Percentiles rank a stretch among this genome's conserved stretches.
phyloP scores from a whole-genome alignment of 306 rosid genomes.

The Lithocarpus polystachyus region DNA sequence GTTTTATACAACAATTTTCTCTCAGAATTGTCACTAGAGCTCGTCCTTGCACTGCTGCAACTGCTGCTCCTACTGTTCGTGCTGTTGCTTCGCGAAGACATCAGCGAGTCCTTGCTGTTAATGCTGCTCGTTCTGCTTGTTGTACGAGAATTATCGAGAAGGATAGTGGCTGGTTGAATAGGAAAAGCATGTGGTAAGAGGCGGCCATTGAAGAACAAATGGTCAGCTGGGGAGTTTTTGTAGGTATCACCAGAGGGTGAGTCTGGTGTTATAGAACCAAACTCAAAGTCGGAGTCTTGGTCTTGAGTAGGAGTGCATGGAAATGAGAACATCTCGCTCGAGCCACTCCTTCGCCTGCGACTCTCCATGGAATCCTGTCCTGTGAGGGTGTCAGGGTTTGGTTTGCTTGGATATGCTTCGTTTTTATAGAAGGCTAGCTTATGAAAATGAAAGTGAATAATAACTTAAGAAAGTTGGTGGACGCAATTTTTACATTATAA shows the following conservation, averaged over 20 bases:
- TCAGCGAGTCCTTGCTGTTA: conserved; percentile 54
- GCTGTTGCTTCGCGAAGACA: conserved; percentile 80
- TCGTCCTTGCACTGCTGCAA: conserved; percentile 77
- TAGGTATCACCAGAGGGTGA: conserved; percentile 55
- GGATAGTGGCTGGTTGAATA: conserved; percentile 18
- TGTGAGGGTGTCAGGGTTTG: neutral
- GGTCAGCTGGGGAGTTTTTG: conserved; percentile 74
- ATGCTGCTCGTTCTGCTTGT: conserved; percentile 57
- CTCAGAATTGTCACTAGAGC: conserved; percentile 64
- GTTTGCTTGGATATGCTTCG: conserved; percentile 33
- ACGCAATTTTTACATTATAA: no score
- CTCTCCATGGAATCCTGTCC: conserved; percentile 18
- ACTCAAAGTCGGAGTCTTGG: conserved; percentile 62
- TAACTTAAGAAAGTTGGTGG: no score
- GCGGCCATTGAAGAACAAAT: conserved; percentile 77
- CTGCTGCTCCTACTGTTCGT: conserved; percentile 62
- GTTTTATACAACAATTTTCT: conserved; percentile 24
- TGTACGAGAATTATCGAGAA: conserved; percentile 8
- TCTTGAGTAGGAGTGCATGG: conserved; percentile 51
- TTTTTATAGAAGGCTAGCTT: neutral
- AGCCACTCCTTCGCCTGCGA: conserved; percentile 24
- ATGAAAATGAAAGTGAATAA: neutral
- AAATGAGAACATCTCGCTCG: conserved; percentile 66
- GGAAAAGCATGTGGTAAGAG: conserved; percentile 86
- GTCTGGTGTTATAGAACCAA: conserved; percentile 62